A percentile compares a stretch with the other conserved stretches of the same genome.
phyloP scores from a whole-genome alignment of 495 filamentous ascomycete genomes.

The Hypoxylon lenormandii region DNA sequence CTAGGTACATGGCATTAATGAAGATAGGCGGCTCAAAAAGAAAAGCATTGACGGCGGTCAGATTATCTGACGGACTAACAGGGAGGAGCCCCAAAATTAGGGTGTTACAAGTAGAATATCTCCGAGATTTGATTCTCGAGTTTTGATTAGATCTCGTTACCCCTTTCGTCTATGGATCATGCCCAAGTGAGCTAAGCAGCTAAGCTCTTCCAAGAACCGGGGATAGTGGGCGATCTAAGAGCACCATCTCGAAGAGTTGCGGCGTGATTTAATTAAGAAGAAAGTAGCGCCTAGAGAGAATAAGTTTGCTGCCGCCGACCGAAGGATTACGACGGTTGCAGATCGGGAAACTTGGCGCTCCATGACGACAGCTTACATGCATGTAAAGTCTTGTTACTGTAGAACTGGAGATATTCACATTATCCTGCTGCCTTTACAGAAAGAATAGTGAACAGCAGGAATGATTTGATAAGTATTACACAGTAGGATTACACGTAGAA shows the following conservation, averaged over 20 bases:
- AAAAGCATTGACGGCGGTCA: slow-evolving; percentile 5
- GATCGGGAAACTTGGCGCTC: slow-evolving; percentile 10
- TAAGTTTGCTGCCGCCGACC: slow-evolving; percentile 23
- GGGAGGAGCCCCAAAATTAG: slow-evolving; percentile 4
- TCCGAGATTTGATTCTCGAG: slow-evolving; percentile 22
- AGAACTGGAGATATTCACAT: not conserved
- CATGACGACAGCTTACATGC: slow-evolving; percentile 36
- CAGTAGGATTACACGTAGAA: not conserved
- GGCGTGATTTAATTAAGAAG: slow-evolving; percentile 37
- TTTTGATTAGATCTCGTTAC: slow-evolving; percentile 23
- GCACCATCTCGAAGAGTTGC: slow-evolving; percentile 21
- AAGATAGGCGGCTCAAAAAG: slow-evolving; percentile 1
- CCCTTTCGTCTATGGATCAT: slow-evolving; percentile 10
- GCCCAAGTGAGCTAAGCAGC: slow-evolving; percentile 11
- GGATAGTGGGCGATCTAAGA: slow-evolving; percentile 21
- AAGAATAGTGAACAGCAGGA: too few species aligned
- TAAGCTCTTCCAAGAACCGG: slow-evolving; percentile 43
- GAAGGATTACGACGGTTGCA: slow-evolving; percentile 30
- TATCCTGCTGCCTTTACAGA: not conserved
- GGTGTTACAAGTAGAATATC: slow-evolving; percentile 1
- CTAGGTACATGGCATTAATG: slow-evolving; percentile 31
- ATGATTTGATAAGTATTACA: not conserved
- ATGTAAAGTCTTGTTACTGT: not conserved
- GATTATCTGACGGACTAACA: slow-evolving; percentile 6
- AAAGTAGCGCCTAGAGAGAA: slow-evolving; percentile 15